A percentile compares a stretch with the other conserved stretches of the same genome.
These are phyloP conservation scores for Macadamia tetraphylla DNA, from an alignment of 164 flowering plant species.

Conservation along the genomic window DNA sequence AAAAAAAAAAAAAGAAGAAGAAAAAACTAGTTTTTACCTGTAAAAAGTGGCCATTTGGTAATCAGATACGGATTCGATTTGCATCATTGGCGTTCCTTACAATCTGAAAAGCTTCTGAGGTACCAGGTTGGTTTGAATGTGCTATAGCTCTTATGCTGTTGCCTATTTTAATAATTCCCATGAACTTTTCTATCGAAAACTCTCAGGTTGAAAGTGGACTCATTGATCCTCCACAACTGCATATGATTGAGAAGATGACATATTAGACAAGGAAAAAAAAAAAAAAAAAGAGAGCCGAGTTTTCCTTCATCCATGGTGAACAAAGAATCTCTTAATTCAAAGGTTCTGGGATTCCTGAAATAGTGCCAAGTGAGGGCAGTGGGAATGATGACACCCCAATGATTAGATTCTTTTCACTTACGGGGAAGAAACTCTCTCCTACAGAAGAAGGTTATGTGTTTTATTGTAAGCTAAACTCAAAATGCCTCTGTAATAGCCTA, in stretches of 20 bases:
- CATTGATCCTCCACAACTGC: slow-evolving; percentile 67
- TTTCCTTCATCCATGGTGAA: no score
- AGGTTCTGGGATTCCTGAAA: no score
- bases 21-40: slow-evolving; percentile 12
- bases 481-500: slow-evolving; percentile 10
- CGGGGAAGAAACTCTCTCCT: no score
- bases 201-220: slow-evolving; percentile 41
- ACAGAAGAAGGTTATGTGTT: no score
- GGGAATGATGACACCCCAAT: no score
- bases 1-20: no score
- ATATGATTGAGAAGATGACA: background rate
- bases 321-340: no score
- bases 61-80: slow-evolving; percentile 42
- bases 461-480: no score
- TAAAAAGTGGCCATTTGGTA: slow-evolving; percentile 47
- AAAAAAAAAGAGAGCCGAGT: no score
- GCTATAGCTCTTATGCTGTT: slow-evolving; percentile 26
- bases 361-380: no score
- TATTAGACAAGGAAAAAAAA: background rate
- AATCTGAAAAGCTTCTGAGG: slow-evolving; percentile 39
- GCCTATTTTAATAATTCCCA: slow-evolving; percentile 35
- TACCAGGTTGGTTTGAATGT: slow-evolving; percentile 23
- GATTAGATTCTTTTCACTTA: no score
- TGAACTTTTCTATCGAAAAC: slow-evolving; percentile 50
- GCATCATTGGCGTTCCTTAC: slow-evolving; percentile 37